Percentiles rank a stretch among this genome's conserved stretches.
Evolutionary conservation across 306 rosid species (phyloP).

Genomic region (barrel medic (Medicago truncatula)): MtrunA17r5.0-ANR NC_053046.1:34111001-34111500

Average conservation of each 20-base stretch:
- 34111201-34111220: neutral
- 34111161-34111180: neutral
- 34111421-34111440: constrained; percentile 95
- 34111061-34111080: neutral
- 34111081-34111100: neutral
- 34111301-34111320: neutral
- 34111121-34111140: neutral
- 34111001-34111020: too few relatives aligned
- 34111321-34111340: neutral
- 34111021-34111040: neutral
- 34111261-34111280: neutral
- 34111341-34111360: neutral
- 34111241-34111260: neutral
- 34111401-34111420: constrained; percentile 82
- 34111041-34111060: neutral
- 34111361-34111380: constrained; percentile 8
- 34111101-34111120: neutral
- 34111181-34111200: neutral
- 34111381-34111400: constrained; percentile 42
- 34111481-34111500: constrained; percentile 84
- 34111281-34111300: neutral
- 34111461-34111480: constrained; percentile 84
- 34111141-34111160: neutral
- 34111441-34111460: constrained; percentile 98
- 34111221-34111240: neutral